A percentile compares a stretch with the other conserved stretches of the same genome.
phyloP scores from a whole-genome alignment of 805 yeast genomes.

The Wickerhamiella slavikovae region DNA sequence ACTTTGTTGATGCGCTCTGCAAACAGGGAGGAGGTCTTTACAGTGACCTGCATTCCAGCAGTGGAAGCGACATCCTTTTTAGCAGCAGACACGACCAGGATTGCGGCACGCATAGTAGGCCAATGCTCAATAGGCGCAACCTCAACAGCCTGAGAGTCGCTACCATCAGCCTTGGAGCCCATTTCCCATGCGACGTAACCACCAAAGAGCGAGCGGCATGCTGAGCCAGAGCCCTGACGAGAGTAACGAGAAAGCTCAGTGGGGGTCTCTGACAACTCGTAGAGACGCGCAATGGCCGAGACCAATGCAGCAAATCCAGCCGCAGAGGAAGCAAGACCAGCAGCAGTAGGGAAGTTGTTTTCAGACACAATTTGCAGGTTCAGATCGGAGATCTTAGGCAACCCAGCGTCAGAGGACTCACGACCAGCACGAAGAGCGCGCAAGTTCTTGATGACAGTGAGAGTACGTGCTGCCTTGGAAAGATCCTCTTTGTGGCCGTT shows the following conservation, averaged over 20 bases:
- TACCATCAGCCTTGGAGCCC: conserved; percentile 63
- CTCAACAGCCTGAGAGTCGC: conserved; percentile 85
- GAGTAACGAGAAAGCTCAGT: conserved; percentile 86
- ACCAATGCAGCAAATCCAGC: conserved; percentile 97
- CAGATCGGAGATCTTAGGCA: conserved; percentile 31
- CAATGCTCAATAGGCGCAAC: conserved; percentile 70
- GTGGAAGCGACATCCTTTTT: conserved; percentile 93
- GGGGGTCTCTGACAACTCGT: conserved; percentile 62
- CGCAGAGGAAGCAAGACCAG: conserved; percentile 93
- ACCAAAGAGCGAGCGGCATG: conserved; percentile 91
- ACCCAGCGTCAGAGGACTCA: conserved; percentile 31
- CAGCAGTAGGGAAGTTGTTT: conserved; percentile 97
- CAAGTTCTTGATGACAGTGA: conserved; percentile 55
- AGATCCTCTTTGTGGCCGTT: conserved; percentile 71
- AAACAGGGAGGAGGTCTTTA: conserved; percentile 71
- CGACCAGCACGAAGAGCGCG: conserved; percentile 41
- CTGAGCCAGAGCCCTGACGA: conserved; percentile 95
- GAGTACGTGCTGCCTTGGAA: conserved; percentile 27
- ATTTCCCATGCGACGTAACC: conserved; percentile 99
- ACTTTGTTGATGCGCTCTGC: conserved; percentile 55
- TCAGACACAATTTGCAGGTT: conserved; percentile 69
- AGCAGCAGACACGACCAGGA: conserved; percentile 78
- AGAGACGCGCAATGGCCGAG: conserved; percentile 67
- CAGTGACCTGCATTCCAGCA: conserved; percentile 92
- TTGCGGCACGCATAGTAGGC: conserved; percentile 85